Base-by-base conservation (phyloP, 1,139 yeast genomes). In the Meyerozyma athensensis region DNA sequence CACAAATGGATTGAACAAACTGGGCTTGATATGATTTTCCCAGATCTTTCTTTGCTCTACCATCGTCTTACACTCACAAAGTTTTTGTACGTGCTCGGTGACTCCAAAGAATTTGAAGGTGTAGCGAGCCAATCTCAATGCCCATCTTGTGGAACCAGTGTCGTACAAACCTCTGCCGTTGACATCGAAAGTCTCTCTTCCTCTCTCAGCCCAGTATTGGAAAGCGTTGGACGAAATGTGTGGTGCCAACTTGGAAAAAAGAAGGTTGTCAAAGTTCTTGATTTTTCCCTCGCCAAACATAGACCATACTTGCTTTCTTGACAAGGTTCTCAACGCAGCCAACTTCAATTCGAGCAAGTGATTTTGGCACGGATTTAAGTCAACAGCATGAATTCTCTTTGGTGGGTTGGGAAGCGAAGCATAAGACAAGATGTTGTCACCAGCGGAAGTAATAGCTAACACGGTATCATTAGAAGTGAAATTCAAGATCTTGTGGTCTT, bases 61-160 rank as follows among this genome's bases (percentile, higher is more conserved):
- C 49, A 85, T 56, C 5, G 81, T 74, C 42, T 67, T 69, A 40
- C 84, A 72, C n/a, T 59, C 52, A 54, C 90, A 80, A 31, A 85
- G 61, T 41, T 70, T 65, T 30, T 72, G 69, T 36, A 84, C 77
- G 37, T 75, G 68, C 9, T 59, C 59, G 24, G 67, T 51, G 22
- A 79, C 69, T 2, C 90, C 85, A 40, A 81, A 69, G 3, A 74
- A 37, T 31, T 65, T 63, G 61, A 85, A 84, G 4, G 82, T 63
- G 52, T 72, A 74, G 45, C 71, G 70, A 12, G 87, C 82, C 41
- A 83, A 59, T 50, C 90, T 71, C 39, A 85, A 64, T 0, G 94
- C 95, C 94, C 95, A 85, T 57, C 92, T 74, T 2, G 94, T 82
- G 22, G 86, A 82, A 0, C 95, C 95, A 5, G 94, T 84, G 51